Conservation (phyloP, 495 filamentous ascomycete species). For the Terfezia boudieri region DNA sequence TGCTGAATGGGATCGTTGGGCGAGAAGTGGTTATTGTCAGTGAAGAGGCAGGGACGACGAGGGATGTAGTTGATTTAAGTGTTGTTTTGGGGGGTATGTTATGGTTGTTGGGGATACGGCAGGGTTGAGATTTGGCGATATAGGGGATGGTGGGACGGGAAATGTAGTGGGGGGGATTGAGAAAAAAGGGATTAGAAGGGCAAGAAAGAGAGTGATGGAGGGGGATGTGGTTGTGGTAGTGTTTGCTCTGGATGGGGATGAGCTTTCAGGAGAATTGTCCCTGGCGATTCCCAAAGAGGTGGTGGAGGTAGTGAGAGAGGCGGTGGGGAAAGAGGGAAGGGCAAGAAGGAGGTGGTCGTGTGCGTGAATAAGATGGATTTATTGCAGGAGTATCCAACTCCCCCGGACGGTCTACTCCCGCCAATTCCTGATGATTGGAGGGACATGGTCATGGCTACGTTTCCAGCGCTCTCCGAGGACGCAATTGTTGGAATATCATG, state of each 20-base stretch:
- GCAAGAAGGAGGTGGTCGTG: conserved; percentile 29
- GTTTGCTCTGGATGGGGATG: conserved; percentile 38
- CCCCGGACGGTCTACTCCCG: too few species aligned
- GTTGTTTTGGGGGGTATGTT: conserved; percentile 68
- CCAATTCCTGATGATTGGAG: too few species aligned
- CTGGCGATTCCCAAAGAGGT: conserved; percentile 7
- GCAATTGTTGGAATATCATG: too few species aligned
- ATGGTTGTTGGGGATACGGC: conserved; percentile 85
- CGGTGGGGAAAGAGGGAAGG: not conserved
- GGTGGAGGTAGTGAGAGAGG: conserved; percentile 1
- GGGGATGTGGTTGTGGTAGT: conserved; percentile 77
- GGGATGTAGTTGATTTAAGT: conserved; percentile 82
- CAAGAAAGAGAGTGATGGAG: conserved; percentile 53
- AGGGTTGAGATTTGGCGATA: conserved; percentile 36
- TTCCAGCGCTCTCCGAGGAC: too few species aligned
- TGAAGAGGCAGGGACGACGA: conserved; percentile 69
- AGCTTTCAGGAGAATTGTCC: conserved; percentile 11
- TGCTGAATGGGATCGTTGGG: conserved; percentile 80
- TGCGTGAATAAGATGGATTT: conserved; percentile 23
- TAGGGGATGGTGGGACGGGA: conserved; percentile 9
- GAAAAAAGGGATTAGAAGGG: conserved; percentile 71
- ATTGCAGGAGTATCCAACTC: too few species aligned
- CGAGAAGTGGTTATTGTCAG: conserved; percentile 90
- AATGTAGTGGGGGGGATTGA: conserved; percentile 31
- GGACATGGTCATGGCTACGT: too few species aligned